These are phyloP conservation scores for Gymnopilus junonius DNA, from an alignment of 768 basidiomycete genomes.

Conservation along the genomic window DNA sequence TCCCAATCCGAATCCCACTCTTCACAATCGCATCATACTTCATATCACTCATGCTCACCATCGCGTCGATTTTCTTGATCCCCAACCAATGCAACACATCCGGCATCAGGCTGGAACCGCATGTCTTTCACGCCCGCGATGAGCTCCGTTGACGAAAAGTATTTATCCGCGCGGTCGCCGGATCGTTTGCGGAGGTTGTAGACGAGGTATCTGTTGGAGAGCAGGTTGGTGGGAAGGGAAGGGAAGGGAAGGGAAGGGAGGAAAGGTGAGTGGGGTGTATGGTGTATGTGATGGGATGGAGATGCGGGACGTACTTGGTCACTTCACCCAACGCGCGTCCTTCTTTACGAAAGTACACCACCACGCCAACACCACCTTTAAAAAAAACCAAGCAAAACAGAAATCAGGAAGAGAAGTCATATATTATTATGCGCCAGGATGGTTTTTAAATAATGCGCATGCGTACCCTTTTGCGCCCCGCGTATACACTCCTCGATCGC, in stretches of 20 bases:
- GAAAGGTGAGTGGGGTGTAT: conserved; percentile 26
- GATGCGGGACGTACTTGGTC: conserved; percentile 64
- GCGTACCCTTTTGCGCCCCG: conserved; percentile 52
- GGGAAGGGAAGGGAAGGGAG: neutral
- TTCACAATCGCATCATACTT: conserved; percentile 95
- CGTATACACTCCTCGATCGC: conserved; percentile 95
- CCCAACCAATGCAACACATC: conserved; percentile 97
- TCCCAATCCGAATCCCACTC: conserved; percentile 81
- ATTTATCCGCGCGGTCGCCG: conserved; percentile 90
- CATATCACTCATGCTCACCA: conserved; percentile 94
- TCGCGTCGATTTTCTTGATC: conserved; percentile 84
- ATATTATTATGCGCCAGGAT: too few species aligned
- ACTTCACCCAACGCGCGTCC: conserved; percentile 94
- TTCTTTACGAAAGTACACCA: conserved; percentile 95
- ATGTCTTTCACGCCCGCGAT: conserved; percentile 96
- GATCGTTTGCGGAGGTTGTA: conserved; percentile 97
- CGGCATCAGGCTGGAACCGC: conserved; percentile 95
- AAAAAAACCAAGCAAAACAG: neutral
- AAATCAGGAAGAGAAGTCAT: neutral
- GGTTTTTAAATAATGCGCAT: neutral
- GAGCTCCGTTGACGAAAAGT: conserved; percentile 92
- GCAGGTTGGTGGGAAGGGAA: neutral
- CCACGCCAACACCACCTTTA: conserved; percentile 91
- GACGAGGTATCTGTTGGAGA: conserved; percentile 76
- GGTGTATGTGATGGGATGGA: neutral